Percentiles rank a stretch among this genome's conserved stretches.
Evolutionary conservation across 2,329 filamentous ascomycete species (phyloP).

Genomic region (Fusarium transvaalense): DNA sequence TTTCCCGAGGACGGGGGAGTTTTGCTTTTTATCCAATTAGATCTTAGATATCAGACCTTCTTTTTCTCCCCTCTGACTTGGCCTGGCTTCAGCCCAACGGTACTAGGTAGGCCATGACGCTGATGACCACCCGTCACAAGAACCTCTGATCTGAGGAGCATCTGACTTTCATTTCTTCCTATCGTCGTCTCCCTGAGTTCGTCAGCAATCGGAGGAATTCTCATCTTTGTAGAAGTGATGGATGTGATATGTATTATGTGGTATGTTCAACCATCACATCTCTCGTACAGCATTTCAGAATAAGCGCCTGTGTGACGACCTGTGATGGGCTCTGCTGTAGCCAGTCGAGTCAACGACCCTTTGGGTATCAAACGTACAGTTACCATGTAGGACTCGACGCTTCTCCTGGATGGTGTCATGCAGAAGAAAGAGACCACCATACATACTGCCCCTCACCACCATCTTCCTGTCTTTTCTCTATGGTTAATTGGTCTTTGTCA

Average conservation of each 20-base stretch:
- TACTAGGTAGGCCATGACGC: conserved; percentile 29
- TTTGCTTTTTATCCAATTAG: conserved; percentile 30
- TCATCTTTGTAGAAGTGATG: background rate
- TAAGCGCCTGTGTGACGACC: conserved; percentile 22
- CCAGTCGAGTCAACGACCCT: conserved; percentile 7
- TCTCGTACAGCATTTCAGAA: conserved; percentile 29
- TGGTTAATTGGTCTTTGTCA: conserved; percentile 33
- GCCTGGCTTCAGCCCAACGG: conserved; percentile 30
- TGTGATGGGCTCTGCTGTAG: conserved; percentile 37
- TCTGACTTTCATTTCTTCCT: conserved; percentile 30
- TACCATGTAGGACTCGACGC: conserved; percentile 30
- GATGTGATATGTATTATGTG: conserved; percentile 34
- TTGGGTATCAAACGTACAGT: conserved; percentile 16
- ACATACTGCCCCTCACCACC: conserved; percentile 41
- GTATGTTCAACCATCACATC: conserved; percentile 20
- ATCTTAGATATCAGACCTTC: background rate
- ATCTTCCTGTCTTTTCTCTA: conserved; percentile 17
- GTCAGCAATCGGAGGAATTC: conserved; percentile 12
- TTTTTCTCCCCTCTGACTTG: conserved; percentile 14
- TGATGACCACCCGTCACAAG: conserved; percentile 43
- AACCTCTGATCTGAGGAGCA: conserved; percentile 36
- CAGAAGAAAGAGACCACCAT: conserved; percentile 31
- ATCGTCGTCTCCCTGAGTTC: background rate
- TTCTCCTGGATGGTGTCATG: conserved; percentile 48
- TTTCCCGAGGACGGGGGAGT: conserved; percentile 33